Conservation (phyloP, 23 red algal genomes). For the Gracilaria domingensis region DNA sequence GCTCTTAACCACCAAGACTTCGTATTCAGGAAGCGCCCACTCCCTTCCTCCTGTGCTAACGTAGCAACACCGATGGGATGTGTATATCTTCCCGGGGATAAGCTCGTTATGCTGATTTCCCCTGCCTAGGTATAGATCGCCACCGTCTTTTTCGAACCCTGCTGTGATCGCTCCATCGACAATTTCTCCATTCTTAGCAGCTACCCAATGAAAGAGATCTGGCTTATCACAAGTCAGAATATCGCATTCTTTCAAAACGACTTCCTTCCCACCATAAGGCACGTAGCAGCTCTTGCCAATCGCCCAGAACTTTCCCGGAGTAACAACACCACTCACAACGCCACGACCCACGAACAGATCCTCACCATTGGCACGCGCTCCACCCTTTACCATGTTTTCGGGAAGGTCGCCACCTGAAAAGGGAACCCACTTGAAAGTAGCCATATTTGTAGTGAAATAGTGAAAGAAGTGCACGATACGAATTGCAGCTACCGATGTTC, state of each 20-base stretch:
- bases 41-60: background rate
- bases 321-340: background rate
- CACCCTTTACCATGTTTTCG: slow-evolving; percentile 2
- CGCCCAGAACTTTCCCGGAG: slow-evolving; percentile 20
- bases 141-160: background rate
- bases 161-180: background rate
- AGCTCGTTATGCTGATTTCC: background rate
- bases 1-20: background rate
- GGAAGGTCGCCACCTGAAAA: slow-evolving; percentile 31
- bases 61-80: background rate
- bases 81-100: slow-evolving; percentile 12
- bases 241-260: background rate
- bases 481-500: too few relatives aligned
- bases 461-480: too few relatives aligned
- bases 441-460: too few relatives aligned
- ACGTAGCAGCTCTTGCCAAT: background rate
- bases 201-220: background rate
- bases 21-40: background rate
- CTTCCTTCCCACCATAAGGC: slow-evolving; percentile 25
- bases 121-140: background rate
- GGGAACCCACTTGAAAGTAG: slow-evolving; percentile 4
- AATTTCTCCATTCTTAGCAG: background rate
- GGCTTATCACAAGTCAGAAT: background rate
- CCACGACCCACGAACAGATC: slow-evolving; percentile 5
- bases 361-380: background rate